Evolutionary conservation across 768 basidiomycete genomes (phyloP), one percentile per base, ranked within the genome.

Genomic region (Trametes sanguinea): DNA sequence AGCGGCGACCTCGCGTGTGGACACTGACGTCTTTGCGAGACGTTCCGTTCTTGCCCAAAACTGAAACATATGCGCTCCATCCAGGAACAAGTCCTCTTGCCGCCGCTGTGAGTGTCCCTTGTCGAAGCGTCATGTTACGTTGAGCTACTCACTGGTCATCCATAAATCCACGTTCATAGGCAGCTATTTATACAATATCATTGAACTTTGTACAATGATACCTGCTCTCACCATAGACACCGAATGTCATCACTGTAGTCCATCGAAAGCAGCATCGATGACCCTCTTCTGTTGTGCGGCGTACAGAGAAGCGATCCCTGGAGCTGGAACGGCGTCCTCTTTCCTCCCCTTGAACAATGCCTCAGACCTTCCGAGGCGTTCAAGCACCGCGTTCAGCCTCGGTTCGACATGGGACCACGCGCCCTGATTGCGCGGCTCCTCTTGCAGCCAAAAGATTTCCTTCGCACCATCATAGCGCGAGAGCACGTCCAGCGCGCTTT

Each of bases 341-440:
- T 75, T 80, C 68, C 94, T 77, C 3, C 94, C 92, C n/a, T 76
- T 69, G 72, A 87, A 94, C 60, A 62, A 70, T 50, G 91, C 69
- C 29, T 66, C 60, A 11, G 64, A 60, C 51, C 62, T 33, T 61
- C 80, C 74, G 73, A 75, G 62, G 43, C 52, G 53, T 37, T 61
- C 72, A 66, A 93, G 70, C 33, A 92, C 80, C 22, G 65, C 69
- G 6, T 76, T 75, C 57, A 94, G 74, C 65, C 93, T 77, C 1
- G 78, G 77, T 40, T 71, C 73, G 45, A 92, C 88, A 75, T 92
- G 89, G 11, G 76, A 72, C 78, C 81, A 95, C 2, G 89, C 84
- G 2, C 94, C 94, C 73, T 95, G 94, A 70, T 97, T 96, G 70
- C 78, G 83, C 2, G 94, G 88, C 70, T 95, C 94, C 69, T 95